Evolutionary conservation across 441 rosid genomes (phyloP).

Genomic region (Aquilaria agallochum): DNA sequence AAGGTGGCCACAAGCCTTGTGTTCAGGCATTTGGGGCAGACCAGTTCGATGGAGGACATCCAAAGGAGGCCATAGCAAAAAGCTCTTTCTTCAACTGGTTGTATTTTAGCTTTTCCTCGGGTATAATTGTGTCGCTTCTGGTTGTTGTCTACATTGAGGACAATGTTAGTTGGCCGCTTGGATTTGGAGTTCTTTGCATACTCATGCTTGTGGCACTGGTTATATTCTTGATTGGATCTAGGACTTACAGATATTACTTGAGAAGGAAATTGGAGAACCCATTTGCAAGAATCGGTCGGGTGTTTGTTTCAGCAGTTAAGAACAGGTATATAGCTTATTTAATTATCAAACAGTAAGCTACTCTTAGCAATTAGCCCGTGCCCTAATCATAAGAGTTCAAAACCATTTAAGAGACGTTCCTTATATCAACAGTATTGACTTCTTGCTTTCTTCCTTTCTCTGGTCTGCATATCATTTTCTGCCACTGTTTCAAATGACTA

Average conservation of each 20-base stretch:
- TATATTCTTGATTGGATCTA: slow-evolving; percentile 26
- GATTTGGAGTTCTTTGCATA: slow-evolving; percentile 26
- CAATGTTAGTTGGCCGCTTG: slow-evolving; percentile 25
- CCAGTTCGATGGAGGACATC: slow-evolving; percentile 26
- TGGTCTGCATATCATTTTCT: too few relatives aligned
- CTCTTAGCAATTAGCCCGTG: too few relatives aligned
- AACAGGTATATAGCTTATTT: slow-evolving; percentile 3
- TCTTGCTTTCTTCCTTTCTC: too few relatives aligned
- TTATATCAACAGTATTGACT: too few relatives aligned
- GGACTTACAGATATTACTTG: slow-evolving; percentile 16
- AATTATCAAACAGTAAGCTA: neutral
- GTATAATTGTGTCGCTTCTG: slow-evolving; percentile 15
- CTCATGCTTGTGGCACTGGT: slow-evolving; percentile 23
- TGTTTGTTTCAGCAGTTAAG: slow-evolving; percentile 23
- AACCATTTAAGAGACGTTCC: too few relatives aligned
- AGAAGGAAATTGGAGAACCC: slow-evolving; percentile 2
- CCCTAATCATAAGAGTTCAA: too few relatives aligned
- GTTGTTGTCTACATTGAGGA: slow-evolving; percentile 28
- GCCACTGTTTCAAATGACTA: too few relatives aligned
- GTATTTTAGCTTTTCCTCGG: slow-evolving; percentile 25
- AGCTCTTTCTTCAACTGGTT: slow-evolving; percentile 34
- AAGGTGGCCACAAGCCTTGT: slow-evolving; percentile 32
- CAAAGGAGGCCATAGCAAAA: slow-evolving; percentile 18
- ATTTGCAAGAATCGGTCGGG: slow-evolving; percentile 24
- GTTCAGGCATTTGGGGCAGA: slow-evolving; percentile 36